Evolutionary conservation across 768 basidiomycete genomes (phyloP).

Genomic region (Rhodotorula graminis): DNA sequence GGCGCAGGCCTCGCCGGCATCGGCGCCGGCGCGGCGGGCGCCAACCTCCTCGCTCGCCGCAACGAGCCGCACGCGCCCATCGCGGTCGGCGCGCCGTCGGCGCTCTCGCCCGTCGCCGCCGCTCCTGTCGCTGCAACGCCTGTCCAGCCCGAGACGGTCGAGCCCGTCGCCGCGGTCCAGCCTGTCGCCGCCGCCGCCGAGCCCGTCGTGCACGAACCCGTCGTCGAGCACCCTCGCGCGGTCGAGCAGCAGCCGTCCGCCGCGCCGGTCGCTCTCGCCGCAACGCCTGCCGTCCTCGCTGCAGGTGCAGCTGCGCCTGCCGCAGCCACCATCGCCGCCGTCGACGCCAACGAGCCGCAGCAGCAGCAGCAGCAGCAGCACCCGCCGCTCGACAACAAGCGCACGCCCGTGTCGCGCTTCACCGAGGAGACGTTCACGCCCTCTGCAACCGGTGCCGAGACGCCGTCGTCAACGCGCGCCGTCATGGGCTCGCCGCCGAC

Average conservation of each 20-base stretch:
- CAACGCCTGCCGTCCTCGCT: neutral
- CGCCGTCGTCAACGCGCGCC: conserved; percentile 5
- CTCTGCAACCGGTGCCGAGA: neutral
- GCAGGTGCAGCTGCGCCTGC: neutral
- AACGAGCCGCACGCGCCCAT: neutral
- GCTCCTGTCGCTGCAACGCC: neutral
- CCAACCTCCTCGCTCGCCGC: neutral
- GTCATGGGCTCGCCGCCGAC: conserved; percentile 3
- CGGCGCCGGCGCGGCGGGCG: neutral
- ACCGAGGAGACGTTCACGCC: neutral
- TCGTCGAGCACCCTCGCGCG: neutral
- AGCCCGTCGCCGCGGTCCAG: neutral
- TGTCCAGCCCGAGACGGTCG: neutral
- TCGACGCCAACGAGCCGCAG: too few relatives aligned
- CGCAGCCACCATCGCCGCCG: too few relatives aligned
- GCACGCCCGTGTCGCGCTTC: conserved; percentile 23
- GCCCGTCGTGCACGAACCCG: too few relatives aligned
- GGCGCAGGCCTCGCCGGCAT: neutral
- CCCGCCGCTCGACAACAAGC: neutral
- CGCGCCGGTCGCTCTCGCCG: neutral
- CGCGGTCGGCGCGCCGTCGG: too few relatives aligned
- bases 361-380: too few relatives aligned
- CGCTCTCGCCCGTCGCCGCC: neutral
- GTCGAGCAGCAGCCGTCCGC: too few relatives aligned
- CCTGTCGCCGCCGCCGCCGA: neutral